phyloP scores from a whole-genome alignment of 2,329 filamentous ascomycete species.

The Fusarium ramigenum region DNA sequence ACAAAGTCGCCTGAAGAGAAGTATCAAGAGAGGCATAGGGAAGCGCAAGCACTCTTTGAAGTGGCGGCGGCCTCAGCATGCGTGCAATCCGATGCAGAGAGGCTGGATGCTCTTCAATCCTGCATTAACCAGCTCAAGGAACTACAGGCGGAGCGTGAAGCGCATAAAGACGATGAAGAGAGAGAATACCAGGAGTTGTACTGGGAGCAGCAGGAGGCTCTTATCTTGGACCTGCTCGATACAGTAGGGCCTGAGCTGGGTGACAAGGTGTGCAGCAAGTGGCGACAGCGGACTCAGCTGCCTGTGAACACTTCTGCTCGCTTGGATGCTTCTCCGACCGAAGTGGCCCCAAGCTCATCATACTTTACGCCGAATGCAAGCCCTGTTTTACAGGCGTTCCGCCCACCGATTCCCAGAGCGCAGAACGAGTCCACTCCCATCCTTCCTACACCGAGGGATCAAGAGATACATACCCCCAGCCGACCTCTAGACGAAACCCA shows the following conservation, averaged over 20 bases:
- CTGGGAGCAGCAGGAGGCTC: background rate
- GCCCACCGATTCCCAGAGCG: background rate
- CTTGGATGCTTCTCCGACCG: background rate
- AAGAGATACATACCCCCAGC: background rate
- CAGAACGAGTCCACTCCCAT: background rate
- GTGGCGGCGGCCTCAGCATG: background rate
- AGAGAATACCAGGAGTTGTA: rapidly evolving
- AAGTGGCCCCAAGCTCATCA: background rate
- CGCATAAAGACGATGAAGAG: background rate
- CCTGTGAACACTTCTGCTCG: background rate
- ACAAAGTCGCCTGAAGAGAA: background rate
- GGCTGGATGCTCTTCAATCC: background rate
- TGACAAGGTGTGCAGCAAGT: background rate
- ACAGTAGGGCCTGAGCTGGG: background rate
- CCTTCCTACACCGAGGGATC: rapidly evolving
- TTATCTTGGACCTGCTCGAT: background rate
- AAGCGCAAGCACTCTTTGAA: background rate
- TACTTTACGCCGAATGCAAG: background rate
- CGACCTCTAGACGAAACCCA: background rate
- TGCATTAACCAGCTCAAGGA: rapidly evolving
- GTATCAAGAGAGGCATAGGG: rapidly evolving
- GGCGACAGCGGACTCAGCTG: background rate
- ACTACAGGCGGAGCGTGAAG: background rate
- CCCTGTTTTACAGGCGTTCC: background rate
- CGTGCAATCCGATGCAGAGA: rapidly evolving